Conservation (phyloP, 1,139 yeast genomes). For the Saccharomycopsis hybrid region DNA sequence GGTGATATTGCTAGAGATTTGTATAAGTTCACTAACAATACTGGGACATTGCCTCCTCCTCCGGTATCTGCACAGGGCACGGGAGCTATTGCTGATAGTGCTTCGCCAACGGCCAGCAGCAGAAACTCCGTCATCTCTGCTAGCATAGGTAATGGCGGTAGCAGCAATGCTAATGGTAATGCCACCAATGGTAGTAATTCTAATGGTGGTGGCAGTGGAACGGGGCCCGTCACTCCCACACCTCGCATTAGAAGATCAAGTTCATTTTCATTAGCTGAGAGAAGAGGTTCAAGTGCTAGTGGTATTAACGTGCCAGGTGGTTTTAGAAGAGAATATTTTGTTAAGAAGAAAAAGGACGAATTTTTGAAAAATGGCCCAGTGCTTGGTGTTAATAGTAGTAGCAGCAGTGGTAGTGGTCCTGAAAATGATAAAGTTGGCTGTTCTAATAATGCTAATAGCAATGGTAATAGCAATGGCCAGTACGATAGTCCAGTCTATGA, state of each 20-base stretch:
- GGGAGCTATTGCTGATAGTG: constrained; percentile 22
- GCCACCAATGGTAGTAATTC: no score
- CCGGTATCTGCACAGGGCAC: constrained; percentile 21
- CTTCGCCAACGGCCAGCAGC: constrained; percentile 20
- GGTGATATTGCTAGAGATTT: constrained; percentile 69
- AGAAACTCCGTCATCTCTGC: constrained; percentile 28
- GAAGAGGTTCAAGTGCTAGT: constrained; percentile 61
- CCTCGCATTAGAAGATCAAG: constrained; percentile 18
- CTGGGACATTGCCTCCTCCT: constrained; percentile 1
- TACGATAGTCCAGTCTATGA: constrained; percentile 21
- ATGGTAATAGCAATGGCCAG: constrained; percentile 1
- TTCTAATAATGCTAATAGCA: constrained; percentile 23
- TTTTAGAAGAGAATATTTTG: constrained; percentile 61
- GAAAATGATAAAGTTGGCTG: constrained; percentile 22
- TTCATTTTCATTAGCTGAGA: constrained; percentile 24
- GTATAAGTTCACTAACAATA: constrained; percentile 31
- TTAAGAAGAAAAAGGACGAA: constrained; percentile 27
- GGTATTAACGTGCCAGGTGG: constrained; percentile 76
- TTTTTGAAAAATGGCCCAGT: constrained; percentile 15
- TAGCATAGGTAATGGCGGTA: constrained; percentile 22
- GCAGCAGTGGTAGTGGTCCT: constrained; percentile 25
- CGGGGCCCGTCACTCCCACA: no score
- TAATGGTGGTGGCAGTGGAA: constrained; percentile 16
- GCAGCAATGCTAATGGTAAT: no score
- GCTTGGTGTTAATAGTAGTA: constrained; percentile 22